Evolutionary conservation across 805 yeast species (phyloP), one percentile per base, ranked within the genome.

Genomic region (Lipomyces starkeyi): DNA sequence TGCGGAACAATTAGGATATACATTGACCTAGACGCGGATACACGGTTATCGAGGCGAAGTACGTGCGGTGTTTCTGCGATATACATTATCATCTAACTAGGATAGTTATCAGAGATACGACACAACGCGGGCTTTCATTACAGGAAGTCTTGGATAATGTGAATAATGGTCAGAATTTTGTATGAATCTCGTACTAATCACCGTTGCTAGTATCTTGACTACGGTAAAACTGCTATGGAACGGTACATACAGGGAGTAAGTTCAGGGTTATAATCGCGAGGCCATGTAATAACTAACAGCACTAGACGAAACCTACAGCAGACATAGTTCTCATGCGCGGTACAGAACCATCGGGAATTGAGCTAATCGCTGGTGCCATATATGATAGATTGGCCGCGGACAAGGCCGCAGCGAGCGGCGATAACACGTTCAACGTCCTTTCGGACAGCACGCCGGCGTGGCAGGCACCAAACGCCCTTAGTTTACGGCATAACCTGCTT

Each of bases 1-100:
- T 68, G 83, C 74, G 88, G 94, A 0, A 82, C 86, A 0, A 81
- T 93, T 70, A 88, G 87, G 75, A 87, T 93, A 1, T 93, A 89
- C 73, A 83, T 93, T 17, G 96, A 91, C 72, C 85, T 92, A 69
- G 98, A 94, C 78, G 87, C 94, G 0, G 98, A 93, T 77, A 87
- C 89, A 7, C 80, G 97, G 63, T 80, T 93, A 56, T 88, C 91
- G 25, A 84, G 97, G 71, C 87, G 95, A 90, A 88, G 91, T 59
- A 80, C 3, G 58, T 54, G n/a, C 25, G 0, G 25, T 37, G 49
- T n/a, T n/a, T 17, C 20, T 17, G 0, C 20, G 25, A 17, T n/a
- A 17, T 43, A 43, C 22, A 5, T n/a, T 17, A 17, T 17, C 9
- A 25, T 43, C 49, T 43, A 17, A 43, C 49, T n/a, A n/a, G 20